A percentile compares a stretch with the other conserved stretches of the same genome.
phyloP scores from a whole-genome alignment of 208 protist species.

The Naegleria lovaniensis region DNA sequence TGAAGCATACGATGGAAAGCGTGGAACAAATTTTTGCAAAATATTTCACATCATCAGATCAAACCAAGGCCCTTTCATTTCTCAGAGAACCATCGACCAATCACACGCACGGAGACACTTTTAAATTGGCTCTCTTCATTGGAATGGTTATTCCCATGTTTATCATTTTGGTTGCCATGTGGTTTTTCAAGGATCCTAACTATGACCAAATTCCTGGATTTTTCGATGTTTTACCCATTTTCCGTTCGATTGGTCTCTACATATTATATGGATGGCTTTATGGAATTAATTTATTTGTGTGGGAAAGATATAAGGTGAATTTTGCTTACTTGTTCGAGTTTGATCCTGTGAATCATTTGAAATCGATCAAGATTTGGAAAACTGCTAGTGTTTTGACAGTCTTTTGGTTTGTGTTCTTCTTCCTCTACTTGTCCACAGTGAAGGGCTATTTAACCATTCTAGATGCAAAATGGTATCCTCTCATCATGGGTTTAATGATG shows the following conservation, averaged over 20 bases:
- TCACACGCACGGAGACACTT: background rate
- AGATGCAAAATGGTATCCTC: conserved; percentile 19
- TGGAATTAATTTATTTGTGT: conserved; percentile 22
- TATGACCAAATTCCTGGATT: background rate
- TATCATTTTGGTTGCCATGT: background rate
- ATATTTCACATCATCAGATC: background rate
- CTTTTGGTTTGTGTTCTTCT: conserved; percentile 17
- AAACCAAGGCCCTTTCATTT: background rate
- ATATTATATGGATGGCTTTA: conserved; percentile 26
- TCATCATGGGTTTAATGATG: background rate
- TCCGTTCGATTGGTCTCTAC: background rate
- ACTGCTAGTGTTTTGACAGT: conserved; percentile 20
- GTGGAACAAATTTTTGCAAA: background rate
- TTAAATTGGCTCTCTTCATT: conserved; percentile 15
- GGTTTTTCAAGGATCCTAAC: background rate
- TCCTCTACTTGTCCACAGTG: conserved; percentile 2
- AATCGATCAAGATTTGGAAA: conserved; percentile 11
- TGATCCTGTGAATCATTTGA: conserved; percentile 10
- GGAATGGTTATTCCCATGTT: background rate
- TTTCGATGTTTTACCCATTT: conserved; percentile 23
- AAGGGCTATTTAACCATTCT: conserved; percentile 21
- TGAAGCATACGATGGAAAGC: background rate
- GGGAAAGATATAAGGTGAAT: background rate
- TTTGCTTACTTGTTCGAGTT: conserved; percentile 24
- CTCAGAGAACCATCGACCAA: background rate